These are phyloP conservation scores for Ceratopteris richardii DNA, from an alignment of 75 land plant species.

Conservation along the genomic window DNA sequence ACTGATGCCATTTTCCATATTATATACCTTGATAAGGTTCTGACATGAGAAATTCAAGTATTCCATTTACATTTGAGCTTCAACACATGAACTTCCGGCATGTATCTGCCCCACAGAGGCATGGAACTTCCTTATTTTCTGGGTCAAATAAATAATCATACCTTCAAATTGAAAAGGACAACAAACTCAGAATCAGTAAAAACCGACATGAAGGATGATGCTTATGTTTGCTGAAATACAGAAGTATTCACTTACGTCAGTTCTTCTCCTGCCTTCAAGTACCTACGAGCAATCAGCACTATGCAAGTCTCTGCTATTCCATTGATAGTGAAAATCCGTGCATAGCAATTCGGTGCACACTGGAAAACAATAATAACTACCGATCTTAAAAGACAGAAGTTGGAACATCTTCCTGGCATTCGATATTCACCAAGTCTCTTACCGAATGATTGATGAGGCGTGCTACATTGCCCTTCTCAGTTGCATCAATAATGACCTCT, in stretches of 20 bases:
- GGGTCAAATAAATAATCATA: slow-evolving; percentile 26
- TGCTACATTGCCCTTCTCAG: slow-evolving; percentile 22
- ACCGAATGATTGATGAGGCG: slow-evolving; percentile 30
- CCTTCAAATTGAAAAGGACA: not conserved
- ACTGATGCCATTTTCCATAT: no score
- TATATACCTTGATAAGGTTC: no score
- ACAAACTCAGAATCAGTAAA: not conserved
- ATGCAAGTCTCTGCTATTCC: slow-evolving; percentile 20
- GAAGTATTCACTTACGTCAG: slow-evolving; percentile 25
- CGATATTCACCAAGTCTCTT: not conserved
- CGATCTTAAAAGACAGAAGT: no score
- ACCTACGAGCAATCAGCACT: slow-evolving; percentile 22
- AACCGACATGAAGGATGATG: not conserved
- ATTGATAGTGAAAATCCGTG: slow-evolving; percentile 18
- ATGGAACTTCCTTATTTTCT: slow-evolving; percentile 17
- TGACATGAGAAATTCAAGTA: no score
- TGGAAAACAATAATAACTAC: slow-evolving; percentile 4
- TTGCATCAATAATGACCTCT: slow-evolving; percentile 31
- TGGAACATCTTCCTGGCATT: not conserved
- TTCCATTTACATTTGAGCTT: not conserved
- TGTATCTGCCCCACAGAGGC: slow-evolving; percentile 20
- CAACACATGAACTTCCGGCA: slow-evolving; percentile 20
- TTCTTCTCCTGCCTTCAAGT: slow-evolving; percentile 18
- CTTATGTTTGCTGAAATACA: not conserved
- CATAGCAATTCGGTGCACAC: slow-evolving; percentile 31